Evolutionary conservation across 1,284 basidiomycete species (phyloP).

Genomic region (Ceratorhiza oryzae-sativae): DNA sequence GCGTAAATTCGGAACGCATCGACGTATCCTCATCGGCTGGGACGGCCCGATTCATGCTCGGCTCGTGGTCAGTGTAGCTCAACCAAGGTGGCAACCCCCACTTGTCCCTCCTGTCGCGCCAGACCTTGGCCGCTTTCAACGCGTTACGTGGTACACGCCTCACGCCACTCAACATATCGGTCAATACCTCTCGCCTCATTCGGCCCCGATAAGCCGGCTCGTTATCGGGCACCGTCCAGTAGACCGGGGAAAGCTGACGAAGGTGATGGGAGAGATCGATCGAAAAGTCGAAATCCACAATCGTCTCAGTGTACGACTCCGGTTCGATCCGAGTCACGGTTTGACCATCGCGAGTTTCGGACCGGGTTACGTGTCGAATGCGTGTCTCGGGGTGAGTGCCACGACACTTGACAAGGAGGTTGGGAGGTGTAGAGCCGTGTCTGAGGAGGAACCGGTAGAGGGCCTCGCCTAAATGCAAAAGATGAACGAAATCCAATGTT

Average conservation of each 20-base stretch:
- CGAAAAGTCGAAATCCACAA: slow-evolving; percentile 70
- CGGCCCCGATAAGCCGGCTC: slow-evolving; percentile 64
- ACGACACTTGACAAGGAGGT: slow-evolving; percentile 58
- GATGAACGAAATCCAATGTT: not conserved
- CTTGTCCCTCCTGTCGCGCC: slow-evolving; percentile 27
- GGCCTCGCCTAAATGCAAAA: slow-evolving; percentile 62
- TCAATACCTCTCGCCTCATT: slow-evolving; percentile 56
- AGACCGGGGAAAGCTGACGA: slow-evolving; percentile 50
- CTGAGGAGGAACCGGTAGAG: slow-evolving; percentile 74
- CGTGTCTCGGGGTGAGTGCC: slow-evolving; percentile 67
- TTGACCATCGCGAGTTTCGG: slow-evolving; percentile 14
- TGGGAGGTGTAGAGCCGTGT: slow-evolving; percentile 60
- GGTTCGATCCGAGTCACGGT: slow-evolving; percentile 34
- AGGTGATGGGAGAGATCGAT: slow-evolving; percentile 58
- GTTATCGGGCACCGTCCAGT: slow-evolving; percentile 61
- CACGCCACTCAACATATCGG: slow-evolving; percentile 34
- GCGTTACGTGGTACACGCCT: slow-evolving; percentile 4
- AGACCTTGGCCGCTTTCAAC: slow-evolving; percentile 22
- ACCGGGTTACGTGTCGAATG: slow-evolving; percentile 57
- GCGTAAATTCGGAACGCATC: slow-evolving; percentile 54
- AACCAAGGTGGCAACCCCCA: slow-evolving; percentile 41
- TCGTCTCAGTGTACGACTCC: slow-evolving; percentile 59
- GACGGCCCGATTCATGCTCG: not conserved
- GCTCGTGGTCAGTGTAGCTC: slow-evolving; percentile 20
- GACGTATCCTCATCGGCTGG: slow-evolving; percentile 31